Percentiles rank a stretch among this genome's conserved stretches.
These are phyloP conservation scores for Mucor lusitanicus DNA, from an alignment of 371 early-diverging fungal genomes.

Conservation along the genomic window DNA sequence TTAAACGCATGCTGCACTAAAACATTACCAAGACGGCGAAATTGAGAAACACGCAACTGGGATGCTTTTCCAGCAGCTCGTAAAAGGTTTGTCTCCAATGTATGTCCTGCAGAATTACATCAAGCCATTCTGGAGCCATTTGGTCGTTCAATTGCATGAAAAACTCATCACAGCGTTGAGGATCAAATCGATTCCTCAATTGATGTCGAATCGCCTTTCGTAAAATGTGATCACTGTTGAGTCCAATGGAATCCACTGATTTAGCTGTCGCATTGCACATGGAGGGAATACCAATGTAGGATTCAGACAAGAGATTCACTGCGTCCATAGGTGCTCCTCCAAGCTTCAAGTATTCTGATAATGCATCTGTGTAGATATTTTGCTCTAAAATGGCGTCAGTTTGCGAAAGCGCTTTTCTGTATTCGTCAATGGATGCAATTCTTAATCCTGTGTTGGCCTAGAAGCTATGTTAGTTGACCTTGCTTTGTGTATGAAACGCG, in stretches of 20 bases:
- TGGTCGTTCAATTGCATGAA: conserved; percentile 31
- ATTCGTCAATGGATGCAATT: conserved; percentile 26
- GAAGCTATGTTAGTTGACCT: background rate
- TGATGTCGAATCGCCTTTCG: conserved; percentile 54
- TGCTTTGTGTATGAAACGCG: background rate
- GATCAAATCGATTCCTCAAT: conserved; percentile 62
- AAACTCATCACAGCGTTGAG: conserved; percentile 53
- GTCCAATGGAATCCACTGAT: conserved; percentile 46
- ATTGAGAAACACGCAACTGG: conserved; percentile 61
- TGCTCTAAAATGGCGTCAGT: conserved; percentile 68
- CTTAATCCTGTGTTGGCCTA: conserved; percentile 5
- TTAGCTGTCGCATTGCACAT: conserved; percentile 64
- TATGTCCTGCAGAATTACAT: conserved; percentile 53
- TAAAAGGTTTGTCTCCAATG: conserved; percentile 70
- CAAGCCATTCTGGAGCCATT: conserved; percentile 49
- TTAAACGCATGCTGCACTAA: background rate
- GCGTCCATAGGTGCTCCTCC: conserved; percentile 71
- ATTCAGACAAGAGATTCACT: conserved; percentile 58
- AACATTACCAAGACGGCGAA: conserved; percentile 58
- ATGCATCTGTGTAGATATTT: conserved; percentile 45
- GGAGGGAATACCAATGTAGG: conserved; percentile 69
- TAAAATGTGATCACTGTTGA: conserved; percentile 48
- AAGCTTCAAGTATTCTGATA: conserved; percentile 51
- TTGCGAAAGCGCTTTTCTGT: conserved; percentile 20
- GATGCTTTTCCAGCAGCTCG: conserved; percentile 59